These are phyloP conservation scores for Sorghum bicolor DNA, from an alignment of 176 grass and related monocot species.

Conservation along the genomic window Sorghum_bicolor_NCBIv3 NC_012873.2:62617501-62618000, in stretches of 20 bases:
- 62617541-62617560: slow-evolving; percentile 22
- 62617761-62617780: not conserved
- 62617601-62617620: slow-evolving; percentile 15
- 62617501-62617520: slow-evolving; percentile 33
- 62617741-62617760: slow-evolving; percentile 22
- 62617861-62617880: slow-evolving; percentile 13
- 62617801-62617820: not conserved
- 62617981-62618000: not conserved
- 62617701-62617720: slow-evolving; percentile 21
- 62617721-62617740: slow-evolving; percentile 33
- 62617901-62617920: slow-evolving; percentile 41
- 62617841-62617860: slow-evolving; percentile 25
- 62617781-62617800: not conserved
- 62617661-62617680: slow-evolving; percentile 13
- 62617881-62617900: slow-evolving; percentile 32
- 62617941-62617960: not conserved
- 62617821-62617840: not conserved
- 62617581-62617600: slow-evolving; percentile 15
- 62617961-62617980: not conserved
- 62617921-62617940: not conserved
- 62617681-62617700: slow-evolving; percentile 1
- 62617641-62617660: slow-evolving; percentile 29
- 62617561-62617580: slow-evolving; percentile 20
- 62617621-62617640: slow-evolving; percentile 23
- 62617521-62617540: slow-evolving; percentile 33